A percentile compares a stretch with the other conserved stretches of the same genome.
phyloP scores from a whole-genome alignment of 345 rosid genomes.

The Populus tremula region DNA sequence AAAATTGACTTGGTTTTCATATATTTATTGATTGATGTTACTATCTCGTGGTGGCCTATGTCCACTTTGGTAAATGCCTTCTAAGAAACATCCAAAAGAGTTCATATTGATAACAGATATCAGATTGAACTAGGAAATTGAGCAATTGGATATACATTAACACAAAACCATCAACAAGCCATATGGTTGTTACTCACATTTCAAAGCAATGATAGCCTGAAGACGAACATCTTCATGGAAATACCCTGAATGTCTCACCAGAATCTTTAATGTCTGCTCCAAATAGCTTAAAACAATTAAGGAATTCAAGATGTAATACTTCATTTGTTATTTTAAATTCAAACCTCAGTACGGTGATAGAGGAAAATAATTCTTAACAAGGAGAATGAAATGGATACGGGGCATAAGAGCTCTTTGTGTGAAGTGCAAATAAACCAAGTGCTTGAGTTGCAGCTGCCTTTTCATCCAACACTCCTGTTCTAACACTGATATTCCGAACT shows the following conservation, averaged over 20 bases:
- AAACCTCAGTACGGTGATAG: not conserved
- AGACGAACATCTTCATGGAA: conserved; percentile 99
- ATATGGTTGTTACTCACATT: conserved; percentile 53
- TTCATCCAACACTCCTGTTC: conserved; percentile 98
- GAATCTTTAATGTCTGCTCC: conserved; percentile 82
- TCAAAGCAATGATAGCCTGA: conserved; percentile 83
- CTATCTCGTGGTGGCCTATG: not conserved
- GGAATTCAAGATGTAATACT: conserved; percentile 29
- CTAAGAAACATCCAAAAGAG: not conserved
- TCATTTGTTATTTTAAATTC: not conserved
- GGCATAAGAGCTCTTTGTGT: conserved; percentile 71
- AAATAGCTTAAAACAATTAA: conserved; percentile 66
- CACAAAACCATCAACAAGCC: not conserved
- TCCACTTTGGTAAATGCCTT: not conserved
- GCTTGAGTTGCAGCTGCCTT: conserved; percentile 99
- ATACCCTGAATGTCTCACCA: conserved; percentile 79
- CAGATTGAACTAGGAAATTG: not conserved
- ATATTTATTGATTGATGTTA: not conserved
- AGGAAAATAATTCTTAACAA: not conserved
- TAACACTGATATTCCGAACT: conserved; percentile 86
- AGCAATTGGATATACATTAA: not conserved
- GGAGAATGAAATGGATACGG: conserved; percentile 66
- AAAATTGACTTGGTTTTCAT: not conserved
- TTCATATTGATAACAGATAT: not conserved
- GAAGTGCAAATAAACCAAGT: conserved; percentile 91